Conservation (phyloP, 2,329 filamentous ascomycete genomes). For the Aspergillus sp. region DNA sequence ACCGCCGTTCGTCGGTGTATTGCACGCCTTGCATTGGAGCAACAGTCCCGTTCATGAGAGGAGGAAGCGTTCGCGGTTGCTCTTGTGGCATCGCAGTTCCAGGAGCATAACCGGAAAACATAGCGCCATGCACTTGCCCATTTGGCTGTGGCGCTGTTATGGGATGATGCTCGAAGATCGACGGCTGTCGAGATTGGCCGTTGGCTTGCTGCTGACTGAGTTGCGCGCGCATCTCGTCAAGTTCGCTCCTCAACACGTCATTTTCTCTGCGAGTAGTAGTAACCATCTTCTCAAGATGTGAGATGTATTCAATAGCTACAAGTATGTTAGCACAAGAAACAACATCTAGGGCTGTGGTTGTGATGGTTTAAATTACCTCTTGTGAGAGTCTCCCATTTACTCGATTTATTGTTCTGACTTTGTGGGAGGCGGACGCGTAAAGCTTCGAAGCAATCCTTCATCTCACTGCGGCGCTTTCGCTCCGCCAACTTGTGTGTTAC, state of each 20-base stretch:
- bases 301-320: conserved; percentile 52
- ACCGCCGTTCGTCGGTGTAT: conserved; percentile 52
- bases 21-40: conserved; percentile 54
- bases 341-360: not conserved
- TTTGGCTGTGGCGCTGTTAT: conserved; percentile 37
- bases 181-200: conserved; percentile 31
- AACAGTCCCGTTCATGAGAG: conserved; percentile 47
- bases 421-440: conserved; percentile 48
- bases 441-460: conserved; percentile 55
- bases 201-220: conserved; percentile 40
- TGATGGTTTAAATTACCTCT: conserved; percentile 36
- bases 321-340: conserved; percentile 10
- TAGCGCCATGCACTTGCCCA: conserved; percentile 33
- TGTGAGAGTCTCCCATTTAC: conserved; percentile 55
- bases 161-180: conserved; percentile 40
- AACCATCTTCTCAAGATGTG: conserved; percentile 45
- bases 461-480: conserved; percentile 54
- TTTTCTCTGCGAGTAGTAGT: conserved; percentile 42
- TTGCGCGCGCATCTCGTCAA: conserved; percentile 44
- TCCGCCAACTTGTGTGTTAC: conserved; percentile 54
- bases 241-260: conserved; percentile 36
- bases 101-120: conserved; percentile 33
- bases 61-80: conserved; percentile 49
- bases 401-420: conserved; percentile 53
- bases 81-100: conserved; percentile 38